Percentiles rank a stretch among this genome's conserved stretches.
phyloP scores from a whole-genome alignment of 257 asterid species.

The Apocynum venetum region DNA sequence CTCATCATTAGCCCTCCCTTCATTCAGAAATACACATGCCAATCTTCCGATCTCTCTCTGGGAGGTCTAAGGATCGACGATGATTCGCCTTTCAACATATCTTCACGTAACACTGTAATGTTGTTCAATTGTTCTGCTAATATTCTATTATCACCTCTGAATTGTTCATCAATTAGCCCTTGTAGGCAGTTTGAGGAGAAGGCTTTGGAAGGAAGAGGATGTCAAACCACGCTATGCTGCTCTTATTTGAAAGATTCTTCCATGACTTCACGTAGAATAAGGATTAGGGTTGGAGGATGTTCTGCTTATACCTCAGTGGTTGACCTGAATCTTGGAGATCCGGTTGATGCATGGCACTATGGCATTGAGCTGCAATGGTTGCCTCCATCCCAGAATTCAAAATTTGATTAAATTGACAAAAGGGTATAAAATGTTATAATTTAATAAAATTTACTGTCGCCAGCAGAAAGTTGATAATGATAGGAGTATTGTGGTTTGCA shows the following conservation, averaged over 20 bases:
- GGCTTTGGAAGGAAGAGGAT: conserved; percentile 14
- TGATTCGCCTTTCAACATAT: conserved; percentile 39
- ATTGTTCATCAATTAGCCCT: conserved; percentile 38
- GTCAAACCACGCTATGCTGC: conserved; percentile 35
- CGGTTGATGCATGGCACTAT: conserved; percentile 29
- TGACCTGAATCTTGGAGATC: conserved; percentile 17
- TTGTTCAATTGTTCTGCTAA: conserved; percentile 35
- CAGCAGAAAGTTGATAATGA: no score
- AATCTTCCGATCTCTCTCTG: conserved; percentile 27
- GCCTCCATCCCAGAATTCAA: conserved; percentile 13
- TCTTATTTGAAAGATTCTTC: conserved; percentile 35
- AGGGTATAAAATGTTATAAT: no score
- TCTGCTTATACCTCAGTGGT: conserved; percentile 36
- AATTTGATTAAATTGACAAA: no score
- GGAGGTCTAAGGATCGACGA: conserved; percentile 36
- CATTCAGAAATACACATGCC: conserved; percentile 20
- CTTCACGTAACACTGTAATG: conserved; percentile 32
- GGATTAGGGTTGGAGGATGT: conserved; percentile 37
- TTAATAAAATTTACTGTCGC: no score
- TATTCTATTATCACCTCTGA: conserved; percentile 30
- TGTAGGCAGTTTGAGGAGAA: conserved; percentile 27
- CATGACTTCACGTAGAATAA: conserved; percentile 37
- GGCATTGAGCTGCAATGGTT: conserved; percentile 46
- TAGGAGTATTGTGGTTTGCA: not conserved
- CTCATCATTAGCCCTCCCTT: conserved; percentile 31